Percentiles rank a stretch among this genome's conserved stretches.
Conservation (phyloP, 2,329 filamentous ascomycete genomes). For the Massarina eburnea region DNA sequence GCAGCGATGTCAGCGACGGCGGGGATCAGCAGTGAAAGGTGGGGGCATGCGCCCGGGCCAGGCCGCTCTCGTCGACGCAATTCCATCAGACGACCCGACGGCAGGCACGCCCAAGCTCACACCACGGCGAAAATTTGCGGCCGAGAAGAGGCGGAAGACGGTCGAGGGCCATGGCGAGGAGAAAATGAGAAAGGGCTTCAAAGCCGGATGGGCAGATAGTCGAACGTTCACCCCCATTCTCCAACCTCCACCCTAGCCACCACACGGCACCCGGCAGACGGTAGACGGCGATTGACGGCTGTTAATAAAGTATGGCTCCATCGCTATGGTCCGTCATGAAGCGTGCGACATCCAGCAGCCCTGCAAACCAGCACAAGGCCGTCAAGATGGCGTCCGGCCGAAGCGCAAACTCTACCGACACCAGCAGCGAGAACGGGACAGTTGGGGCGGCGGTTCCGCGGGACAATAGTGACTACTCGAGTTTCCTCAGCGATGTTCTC, state of each 20-base stretch:
- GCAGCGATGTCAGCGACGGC: too few species aligned
- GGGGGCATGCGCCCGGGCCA: not conserved
- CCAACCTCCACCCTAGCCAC: constrained; percentile 21
- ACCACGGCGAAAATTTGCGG: too few species aligned
- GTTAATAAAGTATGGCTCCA: constrained; percentile 34
- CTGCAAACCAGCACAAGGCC: constrained; percentile 24
- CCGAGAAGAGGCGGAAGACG: too few species aligned
- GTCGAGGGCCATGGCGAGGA: constrained; percentile 13
- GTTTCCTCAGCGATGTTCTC: constrained; percentile 42
- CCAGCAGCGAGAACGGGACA: constrained; percentile 21
- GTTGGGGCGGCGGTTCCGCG: constrained; percentile 17
- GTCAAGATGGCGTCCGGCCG: constrained; percentile 40
- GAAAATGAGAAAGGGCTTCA: not conserved
- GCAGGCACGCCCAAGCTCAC: too few species aligned
- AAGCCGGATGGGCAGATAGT: constrained; percentile 31
- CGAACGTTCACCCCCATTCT: constrained; percentile 33
- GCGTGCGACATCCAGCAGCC: constrained; percentile 29
- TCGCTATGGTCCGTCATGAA: constrained; percentile 40
- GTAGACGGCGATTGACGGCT: constrained; percentile 1
- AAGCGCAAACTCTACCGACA: constrained; percentile 26
- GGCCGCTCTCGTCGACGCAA: too few species aligned
- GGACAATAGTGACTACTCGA: constrained; percentile 28
- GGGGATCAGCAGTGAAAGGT: too few species aligned
- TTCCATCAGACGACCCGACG: too few species aligned
- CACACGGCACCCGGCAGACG: not conserved